phyloP scores from a whole-genome alignment of 1,284 basidiomycete genomes.

The Apiotrichum sp. region DNA sequence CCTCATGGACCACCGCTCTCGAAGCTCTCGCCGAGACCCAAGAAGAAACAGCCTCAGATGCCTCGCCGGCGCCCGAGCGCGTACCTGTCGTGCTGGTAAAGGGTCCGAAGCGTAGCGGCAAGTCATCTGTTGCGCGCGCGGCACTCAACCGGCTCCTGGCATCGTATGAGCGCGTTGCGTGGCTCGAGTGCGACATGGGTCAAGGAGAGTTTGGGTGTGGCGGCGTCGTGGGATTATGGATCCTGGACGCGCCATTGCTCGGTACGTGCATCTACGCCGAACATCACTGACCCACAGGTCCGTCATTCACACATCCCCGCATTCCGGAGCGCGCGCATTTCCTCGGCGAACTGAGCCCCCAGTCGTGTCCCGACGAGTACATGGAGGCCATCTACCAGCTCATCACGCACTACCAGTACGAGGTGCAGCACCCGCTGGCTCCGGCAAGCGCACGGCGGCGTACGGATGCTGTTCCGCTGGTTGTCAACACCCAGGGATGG shows the following conservation, averaged over 20 bases:
- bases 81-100: conserved; percentile 57
- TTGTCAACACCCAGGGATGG: conserved; percentile 98
- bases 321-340: conserved; percentile 72
- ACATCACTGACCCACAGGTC: conserved; percentile 53
- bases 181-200: conserved; percentile 85
- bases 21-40: background rate
- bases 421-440: conserved; percentile 55
- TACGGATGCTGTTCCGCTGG: conserved; percentile 63
- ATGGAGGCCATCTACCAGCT: conserved; percentile 63
- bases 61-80: conserved; percentile 12
- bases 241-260: conserved; percentile 63
- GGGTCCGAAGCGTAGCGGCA: conserved; percentile 80
- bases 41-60: conserved; percentile 12
- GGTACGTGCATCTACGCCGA: conserved; percentile 50
- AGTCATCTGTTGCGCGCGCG: conserved; percentile 76
- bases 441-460: conserved; percentile 40
- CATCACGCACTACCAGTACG: conserved; percentile 63
- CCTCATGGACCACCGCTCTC: conserved; percentile 58
- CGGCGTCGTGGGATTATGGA: conserved; percentile 73
- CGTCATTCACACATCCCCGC: conserved; percentile 73
- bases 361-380: conserved; percentile 73
- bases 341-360: conserved; percentile 72
- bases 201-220: conserved; percentile 90
- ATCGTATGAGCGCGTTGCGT: conserved; percentile 68
- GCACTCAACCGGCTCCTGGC: conserved; percentile 65